A percentile compares a stretch with the other conserved stretches of the same genome.
These are phyloP conservation scores for Amanita rubescens DNA, from an alignment of 768 basidiomycete species.

Conservation along the genomic window DNA sequence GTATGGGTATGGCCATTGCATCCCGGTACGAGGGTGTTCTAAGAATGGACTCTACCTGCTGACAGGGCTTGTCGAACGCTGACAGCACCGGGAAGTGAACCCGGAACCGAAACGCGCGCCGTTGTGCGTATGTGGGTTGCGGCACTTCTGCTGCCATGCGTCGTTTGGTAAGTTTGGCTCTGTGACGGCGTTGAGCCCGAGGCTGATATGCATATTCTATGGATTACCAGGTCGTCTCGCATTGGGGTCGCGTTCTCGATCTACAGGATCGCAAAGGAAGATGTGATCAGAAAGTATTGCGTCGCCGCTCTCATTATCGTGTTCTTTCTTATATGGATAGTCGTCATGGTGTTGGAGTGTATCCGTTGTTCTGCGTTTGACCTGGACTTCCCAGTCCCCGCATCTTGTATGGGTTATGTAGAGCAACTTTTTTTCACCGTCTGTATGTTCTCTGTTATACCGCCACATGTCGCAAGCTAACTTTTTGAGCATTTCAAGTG, in stretches of 20 bases:
- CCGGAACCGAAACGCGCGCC: background rate
- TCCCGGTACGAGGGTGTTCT: constrained; percentile 7
- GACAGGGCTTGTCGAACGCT: too few relatives aligned
- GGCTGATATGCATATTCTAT: too few relatives aligned
- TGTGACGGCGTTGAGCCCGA: background rate
- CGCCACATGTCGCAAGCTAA: background rate
- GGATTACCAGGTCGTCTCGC: constrained; percentile 4
- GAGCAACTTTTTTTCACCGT: too few relatives aligned
- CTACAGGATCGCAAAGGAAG: background rate
- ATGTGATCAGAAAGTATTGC: constrained; percentile 3
- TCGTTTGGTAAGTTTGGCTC: background rate
- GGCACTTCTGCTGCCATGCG: background rate
- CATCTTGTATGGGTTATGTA: too few relatives aligned
- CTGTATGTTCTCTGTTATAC: constrained; percentile 8
- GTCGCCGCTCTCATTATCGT: background rate
- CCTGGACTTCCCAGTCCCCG: background rate
- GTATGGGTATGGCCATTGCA: constrained; percentile 13
- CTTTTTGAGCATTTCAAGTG: background rate
- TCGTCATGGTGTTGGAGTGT: constrained; percentile 11
- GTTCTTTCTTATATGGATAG: constrained; percentile 7
- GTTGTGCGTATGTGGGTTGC: constrained; percentile 3
- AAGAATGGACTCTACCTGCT: background rate
- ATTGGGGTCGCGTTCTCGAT: constrained; percentile 6
- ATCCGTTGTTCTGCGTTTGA: constrained; percentile 13
- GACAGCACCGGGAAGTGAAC: background rate